Evolutionary conservation across 139 green algal species (phyloP).

Genomic region (Chlamydomonas incerta): DNA sequence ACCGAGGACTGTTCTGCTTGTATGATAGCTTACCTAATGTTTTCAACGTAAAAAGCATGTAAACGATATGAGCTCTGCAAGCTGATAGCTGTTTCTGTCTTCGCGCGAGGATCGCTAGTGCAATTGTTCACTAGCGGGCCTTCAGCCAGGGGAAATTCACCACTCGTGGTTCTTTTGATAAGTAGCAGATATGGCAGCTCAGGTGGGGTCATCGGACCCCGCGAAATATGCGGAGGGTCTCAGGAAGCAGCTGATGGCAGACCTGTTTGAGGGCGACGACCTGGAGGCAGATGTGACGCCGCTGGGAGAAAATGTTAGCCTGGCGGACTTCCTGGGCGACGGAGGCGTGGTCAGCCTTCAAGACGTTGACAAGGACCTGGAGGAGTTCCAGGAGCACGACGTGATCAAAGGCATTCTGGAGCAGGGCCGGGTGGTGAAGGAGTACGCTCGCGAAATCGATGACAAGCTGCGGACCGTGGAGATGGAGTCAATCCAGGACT

Average conservation of each 20-base stretch:
- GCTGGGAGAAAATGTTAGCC: neutral
- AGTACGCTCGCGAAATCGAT: conserved; percentile 88
- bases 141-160: too few relatives aligned
- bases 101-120: too few relatives aligned
- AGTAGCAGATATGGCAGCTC: too few relatives aligned
- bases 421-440: conserved; percentile 70
- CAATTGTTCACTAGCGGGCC: too few relatives aligned
- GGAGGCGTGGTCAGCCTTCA: conserved; percentile 34
- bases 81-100: too few relatives aligned
- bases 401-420: conserved; percentile 88
- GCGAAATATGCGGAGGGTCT: conserved; percentile 60
- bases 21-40: too few relatives aligned
- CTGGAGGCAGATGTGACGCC: conserved; percentile 28
- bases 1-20: too few relatives aligned
- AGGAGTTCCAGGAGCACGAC: conserved; percentile 82
- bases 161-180: too few relatives aligned
- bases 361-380: conserved; percentile 79
- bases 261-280: conserved; percentile 64
- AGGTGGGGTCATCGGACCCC: neutral
- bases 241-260: conserved; percentile 54
- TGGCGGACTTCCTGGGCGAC: conserved; percentile 15
- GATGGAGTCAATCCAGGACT: conserved; percentile 94
- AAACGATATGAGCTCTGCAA: too few relatives aligned
- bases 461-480: conserved; percentile 87
- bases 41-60: too few relatives aligned